A percentile compares a stretch with the other conserved stretches of the same genome.
These are phyloP conservation scores for Boletus vermiculosoides DNA, from an alignment of 768 basidiomycete genomes.

Conservation along the genomic window DNA sequence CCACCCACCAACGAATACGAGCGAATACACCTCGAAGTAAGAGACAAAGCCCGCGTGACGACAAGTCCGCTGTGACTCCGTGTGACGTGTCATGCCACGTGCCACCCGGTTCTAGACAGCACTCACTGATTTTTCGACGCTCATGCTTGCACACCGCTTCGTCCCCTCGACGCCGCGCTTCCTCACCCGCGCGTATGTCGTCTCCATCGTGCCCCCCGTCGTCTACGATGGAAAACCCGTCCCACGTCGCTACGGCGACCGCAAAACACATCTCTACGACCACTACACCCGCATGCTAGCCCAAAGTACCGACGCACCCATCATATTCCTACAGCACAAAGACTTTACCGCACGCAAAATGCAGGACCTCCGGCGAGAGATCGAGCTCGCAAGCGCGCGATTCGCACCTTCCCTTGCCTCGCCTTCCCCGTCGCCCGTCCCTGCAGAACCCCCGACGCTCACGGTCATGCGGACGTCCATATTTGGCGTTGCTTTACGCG, in stretches of 20 bases:
- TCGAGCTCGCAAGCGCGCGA: conserved; percentile 54
- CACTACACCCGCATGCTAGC: conserved; percentile 75
- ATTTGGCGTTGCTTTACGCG: conserved; percentile 74
- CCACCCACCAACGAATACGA: conserved; percentile 21
- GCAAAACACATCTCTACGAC: conserved; percentile 79
- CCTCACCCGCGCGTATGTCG: conserved; percentile 47
- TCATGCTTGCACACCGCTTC: conserved; percentile 14
- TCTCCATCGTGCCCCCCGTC: conserved; percentile 54
- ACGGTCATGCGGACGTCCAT: conserved; percentile 75
- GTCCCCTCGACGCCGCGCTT: conserved; percentile 12
- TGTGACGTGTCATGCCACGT: conserved; percentile 19
- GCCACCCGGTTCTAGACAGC: neutral
- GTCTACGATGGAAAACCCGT: conserved; percentile 50
- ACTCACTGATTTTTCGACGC: neutral
- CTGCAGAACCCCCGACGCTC: conserved; percentile 48
- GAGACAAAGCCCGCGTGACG: conserved; percentile 29
- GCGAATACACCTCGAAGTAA: conserved; percentile 18
- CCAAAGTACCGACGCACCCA: conserved; percentile 51
- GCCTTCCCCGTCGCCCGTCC: conserved; percentile 34
- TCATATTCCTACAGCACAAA: conserved; percentile 77
- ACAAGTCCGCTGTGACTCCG: conserved; percentile 18
- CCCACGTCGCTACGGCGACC: conserved; percentile 71
- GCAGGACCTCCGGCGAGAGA: conserved; percentile 65
- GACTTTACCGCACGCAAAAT: conserved; percentile 71
- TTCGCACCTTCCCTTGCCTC: conserved; percentile 30